A percentile compares a stretch with the other conserved stretches of the same genome.
phyloP scores from a whole-genome alignment of 208 protist species.

The Leishmania major region DNA sequence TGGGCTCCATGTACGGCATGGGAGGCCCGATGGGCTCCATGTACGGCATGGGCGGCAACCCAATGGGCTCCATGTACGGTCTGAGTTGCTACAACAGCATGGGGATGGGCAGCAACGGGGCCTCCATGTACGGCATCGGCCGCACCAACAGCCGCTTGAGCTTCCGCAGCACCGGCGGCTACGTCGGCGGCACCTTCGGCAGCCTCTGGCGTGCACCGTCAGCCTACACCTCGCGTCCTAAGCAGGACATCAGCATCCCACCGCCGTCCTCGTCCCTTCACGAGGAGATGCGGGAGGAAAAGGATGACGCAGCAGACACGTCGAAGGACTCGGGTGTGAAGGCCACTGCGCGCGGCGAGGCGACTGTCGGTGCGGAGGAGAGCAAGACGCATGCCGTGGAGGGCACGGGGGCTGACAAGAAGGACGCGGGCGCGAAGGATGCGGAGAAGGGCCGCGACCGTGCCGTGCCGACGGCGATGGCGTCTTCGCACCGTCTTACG shows the following conservation, averaged over 20 bases:
- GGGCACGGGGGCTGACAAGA: constrained; percentile 9
- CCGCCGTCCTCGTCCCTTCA: constrained; percentile 26
- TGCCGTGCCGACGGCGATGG: constrained; percentile 11
- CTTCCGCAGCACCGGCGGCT: constrained; percentile 33
- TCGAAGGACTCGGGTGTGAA: background rate
- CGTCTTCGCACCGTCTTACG: constrained; percentile 38
- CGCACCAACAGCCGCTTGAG: constrained; percentile 19
- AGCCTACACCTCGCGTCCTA: constrained; percentile 12
- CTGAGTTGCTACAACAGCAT: constrained; percentile 12
- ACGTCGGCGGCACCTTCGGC: constrained; percentile 38
- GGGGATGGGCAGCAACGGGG: constrained; percentile 12
- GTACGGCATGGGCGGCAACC: constrained; percentile 22
- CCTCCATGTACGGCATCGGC: constrained; percentile 43
- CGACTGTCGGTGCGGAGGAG: constrained; percentile 1
- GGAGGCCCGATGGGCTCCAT: constrained; percentile 10
- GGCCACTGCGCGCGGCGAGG: background rate
- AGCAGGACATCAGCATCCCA: constrained; percentile 39
- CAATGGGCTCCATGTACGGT: constrained; percentile 21
- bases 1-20: constrained; percentile 20
- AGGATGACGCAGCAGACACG: background rate
- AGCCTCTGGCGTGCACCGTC: constrained; percentile 41
- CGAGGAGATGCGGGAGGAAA: constrained; percentile 12
- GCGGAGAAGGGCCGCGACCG: background rate
- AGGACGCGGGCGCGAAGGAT: constrained; percentile 2
- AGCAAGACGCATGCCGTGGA: constrained; percentile 8